Evolutionary conservation across 1,284 basidiomycete genomes (phyloP), one percentile per base, ranked within the genome.

Genomic region (Ceratobasidium sp.): DNA sequence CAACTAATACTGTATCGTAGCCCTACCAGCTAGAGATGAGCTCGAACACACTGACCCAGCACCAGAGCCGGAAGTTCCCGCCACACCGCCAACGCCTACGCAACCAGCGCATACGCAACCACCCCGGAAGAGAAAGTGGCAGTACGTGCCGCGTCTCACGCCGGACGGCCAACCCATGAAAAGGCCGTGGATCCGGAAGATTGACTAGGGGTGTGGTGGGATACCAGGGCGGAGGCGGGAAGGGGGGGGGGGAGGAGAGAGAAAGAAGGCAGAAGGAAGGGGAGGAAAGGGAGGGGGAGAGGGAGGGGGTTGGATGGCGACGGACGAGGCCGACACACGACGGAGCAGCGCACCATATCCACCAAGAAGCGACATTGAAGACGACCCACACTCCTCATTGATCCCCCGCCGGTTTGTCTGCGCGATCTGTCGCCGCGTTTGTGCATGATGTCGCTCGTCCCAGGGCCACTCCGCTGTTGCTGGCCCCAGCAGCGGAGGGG

Each of bases 381-480:
- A 54, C n/a, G 4, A 54, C 52, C 52, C 52, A 54, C 52, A 54
- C 52, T 54, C 52, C 17, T 54, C 23, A n/a, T n/a, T n/a, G 52
- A 23, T 20, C n/a, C 5, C 52, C 52, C 52, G 23, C 52, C 23
- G 20, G 52, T 54, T n/a, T 10, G 52, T 54, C 52, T 23, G 52
- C 52, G 52, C 52, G 52, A 54, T 54, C n/a, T n/a, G 52, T 54
- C 52, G n/a, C n/a, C 52, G n/a, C 17, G 52, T 23, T n/a, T 54
- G 52, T n/a, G n/a, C 52, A n/a, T 54, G 52, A 6, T n/a, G 52
- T 54, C 52, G 52, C 52, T 54, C 52, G 52, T 54, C 52, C n/a
- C 52, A 54, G 52, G 52, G 52, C 52, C 52, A 54, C 52, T 54
- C 52, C n/a, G 52, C 52, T 54, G 52, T 23, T 54, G 52, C n/a